Conservation (phyloP, 129 eudicot species). For the Chrysanthemum seticuspe region DNA sequence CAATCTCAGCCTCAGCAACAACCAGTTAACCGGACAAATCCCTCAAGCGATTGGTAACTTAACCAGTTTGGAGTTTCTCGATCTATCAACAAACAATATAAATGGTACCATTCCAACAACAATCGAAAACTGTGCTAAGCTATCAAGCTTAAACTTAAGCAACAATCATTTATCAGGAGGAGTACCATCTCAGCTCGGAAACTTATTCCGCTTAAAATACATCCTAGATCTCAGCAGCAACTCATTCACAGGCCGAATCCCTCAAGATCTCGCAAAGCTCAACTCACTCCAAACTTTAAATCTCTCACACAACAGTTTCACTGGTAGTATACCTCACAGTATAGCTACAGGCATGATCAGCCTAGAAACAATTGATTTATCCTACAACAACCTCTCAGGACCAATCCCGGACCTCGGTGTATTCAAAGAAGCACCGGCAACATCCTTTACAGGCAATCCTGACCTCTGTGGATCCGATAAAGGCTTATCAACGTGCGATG, state of each 20-base stretch:
- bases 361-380: conserved; percentile 44
- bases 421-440: conserved; percentile 39
- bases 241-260: conserved; percentile 55
- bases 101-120: background rate
- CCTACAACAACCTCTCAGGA: conserved; percentile 59
- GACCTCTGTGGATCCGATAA: conserved; percentile 61
- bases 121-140: conserved; percentile 42
- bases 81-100: background rate
- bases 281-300: conserved; percentile 48
- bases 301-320: conserved; percentile 62
- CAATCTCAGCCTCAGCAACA: background rate
- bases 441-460: conserved; percentile 45
- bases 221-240: conserved; percentile 65
- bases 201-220: conserved; percentile 36
- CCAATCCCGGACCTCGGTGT: conserved; percentile 39
- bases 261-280: conserved; percentile 48
- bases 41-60: conserved; percentile 4
- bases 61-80: background rate
- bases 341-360: conserved; percentile 1
- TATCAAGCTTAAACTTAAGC: conserved; percentile 55
- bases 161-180: conserved; percentile 31
- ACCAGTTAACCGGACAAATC: conserved; percentile 2
- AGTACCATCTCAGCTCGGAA: conserved; percentile 37
- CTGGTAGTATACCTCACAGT: conserved; percentile 46
- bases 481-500: conserved; percentile 46